Base-by-base conservation (phyloP, 2,329 filamentous ascomycete genomes). In the Fusarium equiseti region DNA sequence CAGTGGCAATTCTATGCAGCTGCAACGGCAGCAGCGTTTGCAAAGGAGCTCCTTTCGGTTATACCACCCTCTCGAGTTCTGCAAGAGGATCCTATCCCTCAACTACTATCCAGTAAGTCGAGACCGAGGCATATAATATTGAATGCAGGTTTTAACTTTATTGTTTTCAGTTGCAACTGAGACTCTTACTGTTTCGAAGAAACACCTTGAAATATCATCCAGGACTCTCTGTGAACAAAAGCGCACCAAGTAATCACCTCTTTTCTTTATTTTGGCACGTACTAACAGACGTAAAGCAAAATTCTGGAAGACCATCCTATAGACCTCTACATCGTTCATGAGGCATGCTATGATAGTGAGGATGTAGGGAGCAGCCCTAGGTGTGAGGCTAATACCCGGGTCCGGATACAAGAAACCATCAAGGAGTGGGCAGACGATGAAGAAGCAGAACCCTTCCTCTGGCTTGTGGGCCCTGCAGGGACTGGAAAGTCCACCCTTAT, bases 221-320 rank as follows among this genome's bases (percentile, higher is more conserved):
- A 3, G 16, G 16, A 9, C 22, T 20, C 24, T 52, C 9, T 8
- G 12, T 3, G 50, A 52, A 26, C 24, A 42, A 20, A 29, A 1
- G 2, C 50, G 50, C 5, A 52, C n/a, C 18, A 52, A 52, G 50
- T 52, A 42, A 8, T 6, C 3, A 40, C 7, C 32, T 3, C 8
- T 0, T 29, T 5, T 15, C 0, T 13, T 1, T 43, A 6, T 9
- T 3, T 9, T 5, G 15, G 1, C 7, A 43, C 4, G 1, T 15
- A 7, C 7, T 43, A 7, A 43, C 20, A 43, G 0, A 8, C 4
- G 20, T 18, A 15, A n/a, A 52, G 49, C 4, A 24, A 24, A 27
- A 52, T 52, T 3, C 32, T 52, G 0, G 22, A 52, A 24, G 15
- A 10, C 3, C 32, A 18, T 3, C 12, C 49, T 3, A 16, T 29